Conservation (phyloP, 176 grass and related monocot species). For the Tillandsia leiboldiana region DNA sequence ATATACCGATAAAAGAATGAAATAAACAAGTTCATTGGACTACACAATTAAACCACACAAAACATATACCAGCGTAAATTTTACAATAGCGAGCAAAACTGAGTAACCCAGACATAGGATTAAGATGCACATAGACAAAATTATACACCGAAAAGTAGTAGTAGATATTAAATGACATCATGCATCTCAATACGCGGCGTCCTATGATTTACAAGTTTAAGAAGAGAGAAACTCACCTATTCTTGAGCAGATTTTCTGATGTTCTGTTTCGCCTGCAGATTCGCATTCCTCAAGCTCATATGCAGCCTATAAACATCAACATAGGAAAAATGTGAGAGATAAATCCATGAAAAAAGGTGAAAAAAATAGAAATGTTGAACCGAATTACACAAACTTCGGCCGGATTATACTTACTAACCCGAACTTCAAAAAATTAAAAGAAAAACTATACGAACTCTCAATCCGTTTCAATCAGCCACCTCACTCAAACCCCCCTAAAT, state of each 20-base stretch:
- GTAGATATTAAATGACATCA: neutral
- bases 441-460: too few relatives aligned
- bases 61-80: too few relatives aligned
- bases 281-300: constrained; percentile 54
- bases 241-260: constrained; percentile 65
- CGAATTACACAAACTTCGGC: too few relatives aligned
- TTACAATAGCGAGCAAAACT: neutral
- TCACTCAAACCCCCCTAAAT: too few relatives aligned
- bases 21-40: neutral
- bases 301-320: constrained; percentile 36
- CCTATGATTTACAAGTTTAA: neutral
- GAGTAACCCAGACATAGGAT: neutral
- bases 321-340: neutral
- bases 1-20: neutral
- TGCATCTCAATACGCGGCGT: too few relatives aligned
- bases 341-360: too few relatives aligned
- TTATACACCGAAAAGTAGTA: neutral
- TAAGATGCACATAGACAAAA: neutral
- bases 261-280: constrained; percentile 75
- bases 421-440: too few relatives aligned
- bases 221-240: constrained; percentile 27
- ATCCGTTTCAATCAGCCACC: too few relatives aligned
- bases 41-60: neutral
- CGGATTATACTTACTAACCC: too few relatives aligned
- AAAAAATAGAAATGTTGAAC: too few relatives aligned